Base-by-base conservation (phyloP, 352 stramenopile genomes). In the Phytophthora capsici region DNA sequence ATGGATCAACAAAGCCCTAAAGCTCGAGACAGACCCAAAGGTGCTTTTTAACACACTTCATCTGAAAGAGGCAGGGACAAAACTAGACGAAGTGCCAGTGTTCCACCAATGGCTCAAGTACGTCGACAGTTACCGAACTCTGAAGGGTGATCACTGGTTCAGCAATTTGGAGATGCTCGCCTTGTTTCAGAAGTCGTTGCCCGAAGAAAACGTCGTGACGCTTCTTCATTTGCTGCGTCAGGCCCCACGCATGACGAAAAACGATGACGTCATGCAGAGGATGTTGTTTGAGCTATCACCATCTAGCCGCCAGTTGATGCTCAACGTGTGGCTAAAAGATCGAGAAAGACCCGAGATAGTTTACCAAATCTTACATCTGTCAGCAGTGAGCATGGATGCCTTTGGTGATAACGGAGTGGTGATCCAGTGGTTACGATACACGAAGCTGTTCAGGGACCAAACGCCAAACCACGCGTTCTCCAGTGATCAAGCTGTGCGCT, bases 261-360 rank as follows among this genome's bases (percentile, higher is more conserved):
- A 8, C 3, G 51, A 16, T 38, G 51, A 49, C 10, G 3, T 12
- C 7, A 58, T 48, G 51, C 51, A 58, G 14, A 46, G n/a, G 4
- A 17, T 17, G 16, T 16, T 32, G 20, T 46, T 57, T 14, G 5
- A 9, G 25, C 0, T 1, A 3, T 57, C 30, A 1, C n/a, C 14
- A 22, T 17, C 30, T 9, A 45, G 19, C 6, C 49, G 20, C 32
- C 4, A 20, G 9, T 17, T 36, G 20, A 14, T 56, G 49, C 32
- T 16, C 20, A 23, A 48, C 4, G 36, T 17, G 41, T 48, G 41
- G 19, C 1, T 48, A 12, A 48, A 28, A 22, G 12, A 8, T 22
- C 3, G 8, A 17, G 41, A 28, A 30, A 14, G 41, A 12, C 41
- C 41, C 9, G 13, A 48, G 6, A 6, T 32, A 6, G 41, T 48